Evolutionary conservation across 495 filamentous ascomycete species (phyloP), one percentile per base, ranked within the genome.

Genomic region (Viridothelium virens): DNA sequence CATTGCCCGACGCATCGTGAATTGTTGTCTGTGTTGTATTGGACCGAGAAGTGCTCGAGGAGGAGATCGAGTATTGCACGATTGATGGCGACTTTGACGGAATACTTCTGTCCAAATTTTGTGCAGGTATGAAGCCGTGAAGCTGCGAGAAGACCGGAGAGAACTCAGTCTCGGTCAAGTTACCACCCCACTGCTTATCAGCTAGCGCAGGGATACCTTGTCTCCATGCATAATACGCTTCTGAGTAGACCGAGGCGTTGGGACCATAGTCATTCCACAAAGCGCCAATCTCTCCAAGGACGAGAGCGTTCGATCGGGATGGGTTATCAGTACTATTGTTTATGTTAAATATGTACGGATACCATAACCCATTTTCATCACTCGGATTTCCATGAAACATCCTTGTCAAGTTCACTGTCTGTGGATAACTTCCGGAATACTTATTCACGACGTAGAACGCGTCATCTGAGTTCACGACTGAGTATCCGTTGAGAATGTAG

Each of bases 151-250:
- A 80, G 6, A 77, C 72, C 7, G 66, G 50, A 0, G 67, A 34
- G 67, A 80, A 83, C 48, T 82, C 80, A 0, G 69, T 44, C 38
- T 75, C 74, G 0, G 71, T 70, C 10, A 82, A 70, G 37, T 78
- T 74, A 0, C 82, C 81, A 34, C 82, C 81, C 81, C 82, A 84
- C 68, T 84, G 82, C 72, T 84, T 84, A 69, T 84, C 82, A 12
- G 74, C 79, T 6, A 84, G 71, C 5, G 82, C 81, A 2, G 82
- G 80, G 11, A 83, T 74, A 2, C 76, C 75, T 38, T 81, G 72
- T 14, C 77, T 74, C 76, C 78, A 80, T 2, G 80, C 75, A 65
- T 82, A 81, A 68, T 82, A 84, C 0, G 79, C 77, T 65, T 82
- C 78, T 38, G 76, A 71, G 38, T 77, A 79, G 2, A 78, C 74